A percentile compares a stretch with the other conserved stretches of the same genome.
Conservation (phyloP, 345 rosid genomes). For the Sonneratia alba region DNA sequence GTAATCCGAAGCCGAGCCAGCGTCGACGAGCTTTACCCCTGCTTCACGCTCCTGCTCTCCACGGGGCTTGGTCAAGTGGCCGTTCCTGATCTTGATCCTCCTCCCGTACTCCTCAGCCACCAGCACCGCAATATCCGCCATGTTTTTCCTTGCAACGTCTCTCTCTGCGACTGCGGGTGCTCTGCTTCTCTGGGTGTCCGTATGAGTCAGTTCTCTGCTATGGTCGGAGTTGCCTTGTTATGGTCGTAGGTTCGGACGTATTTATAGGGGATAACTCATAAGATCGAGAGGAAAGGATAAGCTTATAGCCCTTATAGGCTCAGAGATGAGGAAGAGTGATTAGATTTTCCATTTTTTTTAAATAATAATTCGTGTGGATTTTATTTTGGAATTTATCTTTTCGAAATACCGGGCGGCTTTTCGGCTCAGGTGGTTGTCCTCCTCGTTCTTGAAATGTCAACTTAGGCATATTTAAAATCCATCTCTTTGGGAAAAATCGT, state of each 20-base stretch:
- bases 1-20: background rate
- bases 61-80: background rate
- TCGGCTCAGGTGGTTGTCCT: background rate
- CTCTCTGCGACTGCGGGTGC: background rate
- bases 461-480: too few relatives aligned
- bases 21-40: background rate
- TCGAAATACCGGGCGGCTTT: too few relatives aligned
- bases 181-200: background rate
- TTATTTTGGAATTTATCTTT: too few relatives aligned
- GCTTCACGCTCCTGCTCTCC: background rate
- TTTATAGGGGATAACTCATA: background rate
- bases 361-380: background rate
- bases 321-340: background rate
- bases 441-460: too few relatives aligned
- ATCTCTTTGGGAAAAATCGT: too few relatives aligned
- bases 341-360: too few relatives aligned
- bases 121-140: conserved; percentile 59
- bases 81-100: conserved; percentile 23
- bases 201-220: background rate
- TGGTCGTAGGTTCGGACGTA: background rate
- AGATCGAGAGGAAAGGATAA: background rate
- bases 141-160: background rate
- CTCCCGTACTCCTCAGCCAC: conserved; percentile 59
- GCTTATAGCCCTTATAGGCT: background rate
- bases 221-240: background rate